A percentile compares a stretch with the other conserved stretches of the same genome.
Conservation (phyloP, 352 stramenopile genomes). For the Phytophthora palmivora region DNA sequence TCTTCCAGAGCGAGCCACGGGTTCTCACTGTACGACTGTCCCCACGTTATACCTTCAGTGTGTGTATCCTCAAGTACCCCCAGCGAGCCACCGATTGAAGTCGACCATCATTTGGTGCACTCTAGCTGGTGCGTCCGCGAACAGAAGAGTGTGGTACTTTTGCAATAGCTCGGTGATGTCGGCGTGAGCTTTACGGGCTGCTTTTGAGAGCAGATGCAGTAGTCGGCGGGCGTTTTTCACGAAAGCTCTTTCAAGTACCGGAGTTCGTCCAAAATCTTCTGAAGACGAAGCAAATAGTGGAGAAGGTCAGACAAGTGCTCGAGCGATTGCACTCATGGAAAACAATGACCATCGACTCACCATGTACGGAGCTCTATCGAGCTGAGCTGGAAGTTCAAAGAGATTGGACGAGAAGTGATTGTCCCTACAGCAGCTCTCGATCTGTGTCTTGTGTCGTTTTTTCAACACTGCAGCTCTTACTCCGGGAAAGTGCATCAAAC, state of each 20-base stretch:
- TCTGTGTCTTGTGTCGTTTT: slow-evolving; percentile 10
- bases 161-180: slow-evolving; percentile 22
- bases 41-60: slow-evolving; percentile 31
- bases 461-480: slow-evolving; percentile 17
- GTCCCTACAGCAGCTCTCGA: slow-evolving; percentile 1
- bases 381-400: slow-evolving; percentile 5
- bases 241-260: slow-evolving; percentile 26
- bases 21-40: slow-evolving; percentile 21
- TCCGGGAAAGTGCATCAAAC: too few relatives aligned
- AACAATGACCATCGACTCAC: slow-evolving; percentile 13
- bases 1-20: slow-evolving; percentile 29
- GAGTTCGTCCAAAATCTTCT: slow-evolving; percentile 32
- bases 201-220: slow-evolving; percentile 24
- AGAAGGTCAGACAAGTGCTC: slow-evolving; percentile 17
- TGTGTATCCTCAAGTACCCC: slow-evolving; percentile 29
- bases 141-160: slow-evolving; percentile 24
- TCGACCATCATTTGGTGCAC: slow-evolving; percentile 32
- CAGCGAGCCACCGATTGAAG: slow-evolving; percentile 42
- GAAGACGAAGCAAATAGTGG: slow-evolving; percentile 1
- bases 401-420: slow-evolving; percentile 2
- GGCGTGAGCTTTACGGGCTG: slow-evolving; percentile 2
- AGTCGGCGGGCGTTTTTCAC: slow-evolving; percentile 29
- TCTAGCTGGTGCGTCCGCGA: slow-evolving; percentile 17
- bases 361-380: slow-evolving; percentile 25
- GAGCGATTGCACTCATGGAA: not conserved